Conservation (phyloP, 495 filamentous ascomycete species). For the Bacidia gigantensis region DNA sequence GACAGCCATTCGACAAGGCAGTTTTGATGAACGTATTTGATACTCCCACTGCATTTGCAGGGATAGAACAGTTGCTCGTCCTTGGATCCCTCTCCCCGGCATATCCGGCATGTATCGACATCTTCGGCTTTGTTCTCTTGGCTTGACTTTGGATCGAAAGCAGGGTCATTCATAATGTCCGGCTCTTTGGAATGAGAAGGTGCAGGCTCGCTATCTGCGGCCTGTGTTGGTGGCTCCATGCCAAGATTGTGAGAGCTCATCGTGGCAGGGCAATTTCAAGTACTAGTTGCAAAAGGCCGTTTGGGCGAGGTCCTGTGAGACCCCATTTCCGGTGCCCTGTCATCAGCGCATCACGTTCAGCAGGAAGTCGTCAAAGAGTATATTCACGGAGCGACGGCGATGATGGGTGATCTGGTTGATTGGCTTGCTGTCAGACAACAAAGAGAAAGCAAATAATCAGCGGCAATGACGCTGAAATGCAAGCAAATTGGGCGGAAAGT, state of each 20-base stretch:
- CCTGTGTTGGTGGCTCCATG: background rate
- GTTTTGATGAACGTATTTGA: constrained; percentile 94
- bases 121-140: constrained; percentile 34
- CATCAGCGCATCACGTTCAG: too few relatives aligned
- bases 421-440: too few relatives aligned
- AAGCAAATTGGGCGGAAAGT: too few relatives aligned
- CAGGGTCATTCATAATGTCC: constrained; percentile 55
- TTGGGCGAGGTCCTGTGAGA: too few relatives aligned
- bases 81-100: constrained; percentile 71
- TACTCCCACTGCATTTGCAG: constrained; percentile 96
- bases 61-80: constrained; percentile 90
- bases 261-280: too few relatives aligned
- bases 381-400: too few relatives aligned
- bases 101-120: constrained; percentile 84
- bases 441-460: too few relatives aligned
- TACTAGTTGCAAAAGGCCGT: too few relatives aligned
- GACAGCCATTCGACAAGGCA: constrained; percentile 97
- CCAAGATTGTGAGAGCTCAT: background rate
- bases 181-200: constrained; percentile 16
- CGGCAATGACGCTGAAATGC: too few relatives aligned
- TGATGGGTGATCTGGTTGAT: too few relatives aligned
- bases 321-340: too few relatives aligned
- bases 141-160: constrained; percentile 28
- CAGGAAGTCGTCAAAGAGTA: too few relatives aligned
- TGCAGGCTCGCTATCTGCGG: background rate